These are phyloP conservation scores for Leishmania braziliensis DNA, from an alignment of 208 protist genomes.

Conservation along the genomic window DNA sequence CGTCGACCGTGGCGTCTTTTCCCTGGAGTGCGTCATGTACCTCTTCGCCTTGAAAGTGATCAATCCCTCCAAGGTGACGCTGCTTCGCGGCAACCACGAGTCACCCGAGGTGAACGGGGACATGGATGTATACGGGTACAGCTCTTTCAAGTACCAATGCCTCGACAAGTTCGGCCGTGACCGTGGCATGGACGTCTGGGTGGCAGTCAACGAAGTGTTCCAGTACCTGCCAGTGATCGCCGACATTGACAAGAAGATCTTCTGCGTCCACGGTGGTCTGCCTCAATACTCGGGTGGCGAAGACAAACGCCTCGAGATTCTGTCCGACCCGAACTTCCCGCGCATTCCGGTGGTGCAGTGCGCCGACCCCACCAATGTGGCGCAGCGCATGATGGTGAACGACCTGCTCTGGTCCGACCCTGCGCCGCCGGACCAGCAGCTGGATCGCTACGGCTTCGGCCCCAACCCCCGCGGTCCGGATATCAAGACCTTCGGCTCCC, in stretches of 20 bases:
- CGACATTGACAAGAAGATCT: constrained; percentile 95
- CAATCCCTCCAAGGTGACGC: constrained; percentile 86
- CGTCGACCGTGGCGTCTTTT: constrained; percentile 95
- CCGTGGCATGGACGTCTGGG: constrained; percentile 87
- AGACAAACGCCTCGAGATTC: constrained; percentile 86
- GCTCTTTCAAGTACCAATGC: constrained; percentile 93
- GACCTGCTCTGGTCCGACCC: constrained; percentile 92
- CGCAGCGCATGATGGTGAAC: constrained; percentile 91
- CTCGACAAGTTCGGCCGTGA: constrained; percentile 89
- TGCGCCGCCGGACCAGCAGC: constrained; percentile 74
- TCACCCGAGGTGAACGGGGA: constrained; percentile 92
- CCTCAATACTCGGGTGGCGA: constrained; percentile 90
- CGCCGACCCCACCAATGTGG: constrained; percentile 80
- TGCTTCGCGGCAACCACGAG: constrained; percentile 94
- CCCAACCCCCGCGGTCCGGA: constrained; percentile 88
- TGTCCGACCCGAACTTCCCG: constrained; percentile 84
- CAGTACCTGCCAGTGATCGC: constrained; percentile 92
- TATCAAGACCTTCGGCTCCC: constrained; percentile 89
- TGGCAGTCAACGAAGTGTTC: constrained; percentile 92
- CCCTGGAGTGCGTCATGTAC: constrained; percentile 90
- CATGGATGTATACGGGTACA: constrained; percentile 92
- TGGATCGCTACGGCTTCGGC: constrained; percentile 90
- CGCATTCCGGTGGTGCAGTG: constrained; percentile 88
- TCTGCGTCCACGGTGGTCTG: constrained; percentile 95
- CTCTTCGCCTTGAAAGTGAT: constrained; percentile 91